Base-by-base conservation (phyloP, 1,284 basidiomycete species). In the Naganishia liquefaciens region DNA sequence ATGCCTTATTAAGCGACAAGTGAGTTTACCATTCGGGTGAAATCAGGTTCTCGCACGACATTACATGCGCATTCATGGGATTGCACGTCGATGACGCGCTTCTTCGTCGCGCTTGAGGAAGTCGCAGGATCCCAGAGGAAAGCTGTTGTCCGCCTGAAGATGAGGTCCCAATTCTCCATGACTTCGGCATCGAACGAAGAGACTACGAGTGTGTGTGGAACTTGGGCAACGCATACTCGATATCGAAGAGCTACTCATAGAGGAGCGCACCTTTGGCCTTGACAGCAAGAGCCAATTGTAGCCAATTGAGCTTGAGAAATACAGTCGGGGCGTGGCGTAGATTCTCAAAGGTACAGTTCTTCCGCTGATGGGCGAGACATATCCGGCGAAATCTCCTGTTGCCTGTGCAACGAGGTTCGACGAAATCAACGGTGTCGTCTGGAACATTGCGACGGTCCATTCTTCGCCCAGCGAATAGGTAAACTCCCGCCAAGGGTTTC, bases 91-190 rank as follows among this genome's bases (percentile, higher is more conserved):
- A 90, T 90, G 47, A 96, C 86, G 28, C 84, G 81, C 79, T 94
- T 91, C 82, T 89, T 90, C 57, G 87, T 88, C 19, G 80, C 79
- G 42, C 93, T 79, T 70, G 92, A 89, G 13, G 85, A 85, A 70
- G 86, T 88, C 70, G 88, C 82, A 13, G 86, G 86, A 75, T 98
- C 91, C 71, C 92, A 84, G 52, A 97, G 81, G 76, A 91, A 90
- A 1, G 88, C 87, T 47, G 83, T 86, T 2, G 91, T 93, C 53
- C 93, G 84, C 27, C 93, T 93, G 9, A 90, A 95, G 74, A 97
- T 96, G 66, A 97, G 81, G 64, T 93, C 92, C 86, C 90, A 93
- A 77, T 96, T 96, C 81, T 96, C 93, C 92, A 94, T 94, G 2
- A 92, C 93, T 60, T 90, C 91, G 40, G 89, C 88, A 75, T 95